Evolutionary conservation across 2,329 filamentous ascomycete species (phyloP), one percentile per base, ranked within the genome.

Genomic region (Penicillium sp.): DNA sequence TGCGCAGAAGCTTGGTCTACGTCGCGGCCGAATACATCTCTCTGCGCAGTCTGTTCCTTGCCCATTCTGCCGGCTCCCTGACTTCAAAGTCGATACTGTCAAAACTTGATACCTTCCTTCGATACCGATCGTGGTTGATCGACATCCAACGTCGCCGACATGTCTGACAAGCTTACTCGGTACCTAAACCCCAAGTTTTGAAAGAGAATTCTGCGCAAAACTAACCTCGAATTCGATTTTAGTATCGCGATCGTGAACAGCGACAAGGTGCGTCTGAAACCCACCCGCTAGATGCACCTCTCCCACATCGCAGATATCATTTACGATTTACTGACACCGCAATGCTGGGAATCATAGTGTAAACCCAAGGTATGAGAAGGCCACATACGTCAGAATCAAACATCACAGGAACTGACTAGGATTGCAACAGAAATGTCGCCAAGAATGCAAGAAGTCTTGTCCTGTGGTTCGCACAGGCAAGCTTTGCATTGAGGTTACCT

Each of bases 371-470:
- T 87, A 77, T 64, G 70, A 58, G 47, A 38, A 5, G 18, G 26
- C 13, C 24, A 25, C 6, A 38, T 11, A 9, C 18, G 9, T 36
- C 9, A 9, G 7, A 32, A 24, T 39, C 18, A 18, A 26, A 25
- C 1, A n/a, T 32, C 25, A 8, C 42, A 25, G 25, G 32, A 2
- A 12, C 43, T 45, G 26, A 45, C 28, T 8, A n/a, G 9, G 7
- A n/a, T 12, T 25, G 25, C 27, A 60, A 57, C 65, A 90, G 86
- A 97, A 97, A 89, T 97, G 93, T 73, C 85, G 91, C 60, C 91
- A 96, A 77, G 93, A 98, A 74, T 98, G 93, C 81, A 97, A 97
- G 73, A 97, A 97, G 73, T 91, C 90, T 28, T 98, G 93, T 71
- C 90, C 94, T 28, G 93, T 98, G 55, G 93, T 98, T 60, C 88